These are phyloP conservation scores for Mycocalia duriaeana DNA, from an alignment of 1,284 basidiomycete species.

Conservation along the genomic window DNA sequence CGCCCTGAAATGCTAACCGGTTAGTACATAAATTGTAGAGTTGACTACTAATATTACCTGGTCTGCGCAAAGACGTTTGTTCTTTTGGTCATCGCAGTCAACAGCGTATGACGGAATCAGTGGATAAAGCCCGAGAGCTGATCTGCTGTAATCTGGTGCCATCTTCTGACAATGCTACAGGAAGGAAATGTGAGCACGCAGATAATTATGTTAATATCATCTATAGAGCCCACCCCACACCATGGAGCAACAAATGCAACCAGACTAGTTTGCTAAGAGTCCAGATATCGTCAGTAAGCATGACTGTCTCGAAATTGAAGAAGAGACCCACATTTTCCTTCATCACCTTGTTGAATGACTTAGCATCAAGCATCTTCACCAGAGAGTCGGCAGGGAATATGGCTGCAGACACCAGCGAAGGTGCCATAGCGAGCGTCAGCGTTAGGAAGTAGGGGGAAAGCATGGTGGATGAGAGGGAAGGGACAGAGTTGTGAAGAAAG, in stretches of 20 bases:
- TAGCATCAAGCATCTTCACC: constrained; percentile 74
- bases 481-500: not conserved
- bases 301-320: not conserved
- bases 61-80: constrained; percentile 78
- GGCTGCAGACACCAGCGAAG: constrained; percentile 60
- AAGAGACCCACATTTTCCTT: constrained; percentile 62
- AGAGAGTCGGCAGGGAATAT: constrained; percentile 67
- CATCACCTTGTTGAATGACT: constrained; percentile 71
- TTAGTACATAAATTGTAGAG: not conserved
- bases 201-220: not conserved
- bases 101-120: constrained; percentile 87
- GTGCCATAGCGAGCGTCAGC: constrained; percentile 36
- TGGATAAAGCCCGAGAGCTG: constrained; percentile 75
- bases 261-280: constrained; percentile 58
- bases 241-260: constrained; percentile 90
- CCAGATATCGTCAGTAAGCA: not conserved
- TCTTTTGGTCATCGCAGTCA: constrained; percentile 84
- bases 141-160: constrained; percentile 82
- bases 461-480: constrained; percentile 2
- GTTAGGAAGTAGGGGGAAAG: constrained; percentile 20
- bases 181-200: constrained; percentile 1
- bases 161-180: constrained; percentile 82
- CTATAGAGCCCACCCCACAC: constrained; percentile 64
- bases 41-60: constrained; percentile 40
- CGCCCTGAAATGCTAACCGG: constrained; percentile 37